These are phyloP conservation scores for Trichophyton mentagrophytes DNA, from an alignment of 2,329 filamentous ascomycete species.

Conservation along the genomic window DNA sequence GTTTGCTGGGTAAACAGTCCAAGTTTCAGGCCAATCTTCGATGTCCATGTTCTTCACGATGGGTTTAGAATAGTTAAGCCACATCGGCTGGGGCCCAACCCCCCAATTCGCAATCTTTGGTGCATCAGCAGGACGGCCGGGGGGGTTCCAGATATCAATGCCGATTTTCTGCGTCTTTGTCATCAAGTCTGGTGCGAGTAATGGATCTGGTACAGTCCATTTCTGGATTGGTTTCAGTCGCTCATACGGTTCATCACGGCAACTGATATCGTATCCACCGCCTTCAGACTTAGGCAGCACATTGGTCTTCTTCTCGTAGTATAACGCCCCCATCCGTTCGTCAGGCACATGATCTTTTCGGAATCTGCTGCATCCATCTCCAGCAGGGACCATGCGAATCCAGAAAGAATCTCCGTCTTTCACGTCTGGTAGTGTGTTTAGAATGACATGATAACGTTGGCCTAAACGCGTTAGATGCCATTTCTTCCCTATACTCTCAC, in stretches of 20 bases:
- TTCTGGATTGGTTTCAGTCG: constrained; percentile 7
- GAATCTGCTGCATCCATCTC: constrained; percentile 25
- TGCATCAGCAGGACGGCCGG: constrained; percentile 2
- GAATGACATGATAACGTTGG: constrained; percentile 29
- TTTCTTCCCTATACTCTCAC: neutral
- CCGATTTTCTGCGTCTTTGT: constrained; percentile 5
- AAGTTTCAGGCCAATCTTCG: constrained; percentile 7
- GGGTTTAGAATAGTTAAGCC: constrained; percentile 10
- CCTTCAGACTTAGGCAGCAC: constrained; percentile 14
- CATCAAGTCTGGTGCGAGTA: neutral
- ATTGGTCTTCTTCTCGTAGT: constrained; percentile 20
- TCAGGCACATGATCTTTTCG: constrained; percentile 26
- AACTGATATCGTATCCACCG: constrained; percentile 15
- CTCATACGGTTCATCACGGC: constrained; percentile 17
- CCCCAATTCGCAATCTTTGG: constrained; percentile 8
- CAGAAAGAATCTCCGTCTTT: constrained; percentile 18
- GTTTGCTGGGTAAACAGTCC: constrained; percentile 9
- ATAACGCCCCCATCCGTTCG: constrained; percentile 41
- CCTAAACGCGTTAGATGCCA: constrained; percentile 9
- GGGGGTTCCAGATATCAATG: constrained; percentile 6
- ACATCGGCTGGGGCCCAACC: constrained; percentile 9
- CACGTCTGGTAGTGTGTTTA: constrained; percentile 9
- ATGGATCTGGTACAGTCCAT: constrained; percentile 11
- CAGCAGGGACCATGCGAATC: constrained; percentile 36
- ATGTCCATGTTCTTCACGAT: constrained; percentile 10